Evolutionary conservation across 345 rosid species (phyloP).

Genomic region (Linum tenue): DNA sequence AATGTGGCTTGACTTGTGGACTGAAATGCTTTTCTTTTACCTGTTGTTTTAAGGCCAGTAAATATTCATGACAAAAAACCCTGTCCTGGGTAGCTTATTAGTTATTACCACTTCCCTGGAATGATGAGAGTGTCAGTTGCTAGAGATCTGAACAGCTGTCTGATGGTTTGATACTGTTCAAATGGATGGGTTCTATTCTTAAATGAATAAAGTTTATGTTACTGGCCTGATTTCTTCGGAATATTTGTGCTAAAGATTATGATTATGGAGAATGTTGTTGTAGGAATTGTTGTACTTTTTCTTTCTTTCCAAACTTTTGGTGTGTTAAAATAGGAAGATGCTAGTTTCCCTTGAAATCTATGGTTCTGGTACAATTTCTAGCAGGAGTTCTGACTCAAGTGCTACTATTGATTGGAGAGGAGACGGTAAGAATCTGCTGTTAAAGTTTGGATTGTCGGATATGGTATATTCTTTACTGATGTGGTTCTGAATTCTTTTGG

Average conservation of each 20-base stretch:
- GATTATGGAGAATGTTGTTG: neutral
- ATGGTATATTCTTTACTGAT: neutral
- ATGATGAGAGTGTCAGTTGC: no score
- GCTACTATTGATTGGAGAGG: neutral
- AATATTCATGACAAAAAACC: no score
- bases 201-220: no score
- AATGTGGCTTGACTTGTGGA: neutral
- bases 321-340: no score
- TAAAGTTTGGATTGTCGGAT: neutral
- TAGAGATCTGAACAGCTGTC: no score
- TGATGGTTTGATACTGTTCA: no score
- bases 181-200: no score
- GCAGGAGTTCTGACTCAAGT: neutral
- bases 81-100: neutral
- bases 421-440: neutral
- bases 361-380: neutral
- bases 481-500: neutral
- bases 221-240: no score
- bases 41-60: neutral
- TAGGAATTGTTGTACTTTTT: neutral
- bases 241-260: no score
- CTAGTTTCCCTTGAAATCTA: neutral
- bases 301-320: neutral
- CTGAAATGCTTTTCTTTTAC: neutral
- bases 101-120: no score